A percentile compares a stretch with the other conserved stretches of the same genome.
Conservation (phyloP, 2,329 filamentous ascomycete genomes). For the Didymosphaeria variabile region DNA sequence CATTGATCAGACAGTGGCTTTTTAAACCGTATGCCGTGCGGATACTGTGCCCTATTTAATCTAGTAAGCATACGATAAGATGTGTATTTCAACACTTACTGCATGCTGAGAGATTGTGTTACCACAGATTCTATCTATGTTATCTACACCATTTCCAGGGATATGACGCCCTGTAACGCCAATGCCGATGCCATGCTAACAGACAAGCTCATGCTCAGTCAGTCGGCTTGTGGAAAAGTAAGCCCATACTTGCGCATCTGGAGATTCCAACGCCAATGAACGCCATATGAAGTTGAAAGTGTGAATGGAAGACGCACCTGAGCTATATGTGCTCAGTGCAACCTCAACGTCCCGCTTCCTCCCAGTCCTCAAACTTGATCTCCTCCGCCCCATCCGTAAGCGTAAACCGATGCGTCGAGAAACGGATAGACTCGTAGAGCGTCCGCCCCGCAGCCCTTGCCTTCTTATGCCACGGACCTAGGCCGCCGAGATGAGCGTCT, state of each 20-base stretch:
- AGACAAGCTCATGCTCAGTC: background rate
- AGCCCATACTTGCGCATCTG: background rate
- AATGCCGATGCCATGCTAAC: constrained; percentile 1
- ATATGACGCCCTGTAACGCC: background rate
- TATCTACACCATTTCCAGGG: no score
- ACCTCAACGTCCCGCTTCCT: constrained; percentile 12
- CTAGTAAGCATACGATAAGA: no score
- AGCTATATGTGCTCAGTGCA: background rate
- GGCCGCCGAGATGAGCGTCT: constrained; percentile 68
- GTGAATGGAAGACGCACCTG: background rate
- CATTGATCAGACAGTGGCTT: no score
- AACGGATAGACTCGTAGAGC: constrained; percentile 56
- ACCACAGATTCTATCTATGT: no score
- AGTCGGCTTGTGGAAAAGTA: background rate
- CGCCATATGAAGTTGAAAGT: background rate
- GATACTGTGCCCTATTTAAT: no score
- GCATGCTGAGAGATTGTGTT: no score
- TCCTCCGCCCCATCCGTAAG: constrained; percentile 70
- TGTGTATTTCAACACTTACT: no score
- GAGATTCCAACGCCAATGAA: background rate
- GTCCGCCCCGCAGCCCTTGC: constrained; percentile 60
- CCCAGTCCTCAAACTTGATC: constrained; percentile 61
- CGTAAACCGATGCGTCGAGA: constrained; percentile 60
- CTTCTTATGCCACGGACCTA: constrained; percentile 65
- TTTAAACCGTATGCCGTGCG: no score